Evolutionary conservation across 176 grass and related monocot species (phyloP).

Genomic region (Zoysia japonica): DNA sequence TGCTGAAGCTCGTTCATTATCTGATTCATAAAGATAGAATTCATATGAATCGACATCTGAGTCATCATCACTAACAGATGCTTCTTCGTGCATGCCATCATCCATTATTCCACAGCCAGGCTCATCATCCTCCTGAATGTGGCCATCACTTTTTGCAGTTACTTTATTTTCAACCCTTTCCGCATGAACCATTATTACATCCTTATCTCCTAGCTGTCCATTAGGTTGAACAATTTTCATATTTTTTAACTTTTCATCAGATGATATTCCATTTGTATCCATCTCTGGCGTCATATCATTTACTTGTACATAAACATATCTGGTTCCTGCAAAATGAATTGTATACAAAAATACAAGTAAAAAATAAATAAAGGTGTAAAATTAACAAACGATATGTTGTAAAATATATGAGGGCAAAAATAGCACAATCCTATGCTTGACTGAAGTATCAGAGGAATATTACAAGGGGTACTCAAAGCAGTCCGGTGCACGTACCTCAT

Average conservation of each 20-base stretch:
- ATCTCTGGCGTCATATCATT: slow-evolving; percentile 24
- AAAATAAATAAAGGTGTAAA: slow-evolving; percentile 2
- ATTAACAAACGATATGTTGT: not conserved
- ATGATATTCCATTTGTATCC: slow-evolving; percentile 26
- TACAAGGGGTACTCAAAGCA: not conserved
- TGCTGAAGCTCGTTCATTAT: slow-evolving; percentile 55
- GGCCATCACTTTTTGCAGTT: slow-evolving; percentile 1
- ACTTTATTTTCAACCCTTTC: slow-evolving; percentile 26
- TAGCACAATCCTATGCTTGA: slow-evolving; percentile 14
- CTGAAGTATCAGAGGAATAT: not conserved
- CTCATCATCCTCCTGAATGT: slow-evolving; percentile 21
- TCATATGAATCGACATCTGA: slow-evolving; percentile 56
- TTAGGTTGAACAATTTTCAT: slow-evolving; percentile 25
- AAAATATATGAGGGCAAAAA: not conserved
- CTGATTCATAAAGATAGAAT: slow-evolving; percentile 56
- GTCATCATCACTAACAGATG: slow-evolving; percentile 44
- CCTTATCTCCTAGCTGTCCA: slow-evolving; percentile 30
- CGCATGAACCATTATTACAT: slow-evolving; percentile 33
- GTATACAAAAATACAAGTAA: not conserved
- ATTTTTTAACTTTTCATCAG: slow-evolving; percentile 25
- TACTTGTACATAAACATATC: slow-evolving; percentile 10
- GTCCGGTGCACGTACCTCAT: no score
- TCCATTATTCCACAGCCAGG: not conserved
- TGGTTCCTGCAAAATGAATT: slow-evolving; percentile 30
- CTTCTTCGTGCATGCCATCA: slow-evolving; percentile 39